phyloP scores from a whole-genome alignment of 495 filamentous ascomycete genomes.

The Mycothermus thermophilus region DNA sequence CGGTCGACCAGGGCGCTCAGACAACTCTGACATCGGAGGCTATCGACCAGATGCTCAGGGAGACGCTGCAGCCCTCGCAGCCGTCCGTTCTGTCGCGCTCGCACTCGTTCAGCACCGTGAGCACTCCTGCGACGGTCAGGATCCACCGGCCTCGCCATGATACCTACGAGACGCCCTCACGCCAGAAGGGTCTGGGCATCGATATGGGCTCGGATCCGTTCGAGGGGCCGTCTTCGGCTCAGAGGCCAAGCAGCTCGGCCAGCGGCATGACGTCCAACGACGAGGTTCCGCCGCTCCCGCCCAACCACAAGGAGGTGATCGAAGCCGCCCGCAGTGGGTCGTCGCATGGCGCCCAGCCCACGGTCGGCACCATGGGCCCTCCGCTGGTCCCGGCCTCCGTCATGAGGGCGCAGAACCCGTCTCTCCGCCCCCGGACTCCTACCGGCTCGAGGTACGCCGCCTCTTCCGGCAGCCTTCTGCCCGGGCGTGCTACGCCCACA shows the following conservation, averaged over 20 bases:
- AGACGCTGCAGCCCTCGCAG: slow-evolving; percentile 18
- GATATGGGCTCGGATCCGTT: slow-evolving; percentile 13
- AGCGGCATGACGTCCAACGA: slow-evolving; percentile 35
- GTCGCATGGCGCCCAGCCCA: slow-evolving; percentile 29
- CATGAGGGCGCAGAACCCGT: slow-evolving; percentile 33
- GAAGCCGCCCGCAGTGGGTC: slow-evolving; percentile 52
- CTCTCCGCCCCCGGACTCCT: slow-evolving; percentile 60
- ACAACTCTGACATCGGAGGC: slow-evolving; percentile 59
- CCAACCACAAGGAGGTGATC: slow-evolving; percentile 72
- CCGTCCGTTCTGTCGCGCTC: slow-evolving; percentile 13
- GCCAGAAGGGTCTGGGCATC: slow-evolving; percentile 19
- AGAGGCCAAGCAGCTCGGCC: slow-evolving; percentile 54
- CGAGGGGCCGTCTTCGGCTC: slow-evolving; percentile 10
- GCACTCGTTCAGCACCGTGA: slow-evolving; percentile 14
- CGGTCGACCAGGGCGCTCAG: slow-evolving; percentile 55
- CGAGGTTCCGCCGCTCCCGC: slow-evolving; percentile 55
- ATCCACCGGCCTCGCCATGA: slow-evolving; percentile 25
- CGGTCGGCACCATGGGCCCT: slow-evolving; percentile 62
- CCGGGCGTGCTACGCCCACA: slow-evolving; percentile 25
- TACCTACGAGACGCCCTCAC: slow-evolving; percentile 24
- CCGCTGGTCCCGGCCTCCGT: slow-evolving; percentile 73
- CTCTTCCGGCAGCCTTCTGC: slow-evolving; percentile 22
- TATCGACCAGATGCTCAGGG: slow-evolving; percentile 52
- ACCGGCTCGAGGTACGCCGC: slow-evolving; percentile 23
- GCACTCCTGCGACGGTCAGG: slow-evolving; percentile 21